Evolutionary conservation across 331 rosid species (phyloP), one percentile per base, ranked within the genome.

Genomic region (Pyracantha coccinea): DNA sequence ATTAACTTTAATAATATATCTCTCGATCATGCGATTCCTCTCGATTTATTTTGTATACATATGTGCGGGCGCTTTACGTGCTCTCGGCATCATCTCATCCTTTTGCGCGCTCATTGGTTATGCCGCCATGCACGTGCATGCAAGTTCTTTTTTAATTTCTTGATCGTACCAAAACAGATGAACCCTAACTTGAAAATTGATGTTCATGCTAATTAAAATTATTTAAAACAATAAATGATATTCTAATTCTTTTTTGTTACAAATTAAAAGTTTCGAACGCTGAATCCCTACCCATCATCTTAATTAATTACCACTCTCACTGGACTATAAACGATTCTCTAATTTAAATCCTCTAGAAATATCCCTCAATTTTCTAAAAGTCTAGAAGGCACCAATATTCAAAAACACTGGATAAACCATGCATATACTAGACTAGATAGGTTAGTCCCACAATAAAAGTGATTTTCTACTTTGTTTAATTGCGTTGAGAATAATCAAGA

Each of bases 101-200:
- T 79, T 72, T 78, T 27, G 66, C 50, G 32, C 85, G 28, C 28
- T 73, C 71, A 82, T 80, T 77, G 82, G 78, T 78, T 59, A 76
- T 75, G 69, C 68, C 78, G 68, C 65, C 84, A 78, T 82, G 78
- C 89, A 85, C 87, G 72, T 83, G 89, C 83, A 83, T 69, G 78
- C 80, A 79, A 66, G 58, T 68, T 53, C 68, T 76, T 31, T 59
- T 71, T 72, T 1, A 4, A 21, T 57, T 57, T 57, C 62, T 60
- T 25, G n/a, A 60, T 6, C 5, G n/a, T 60, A 25, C 20, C 20
- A 60, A 15, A 25, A 60, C 12, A 8, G 62, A 57, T 57, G 27
- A 57, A 21, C 35, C 35, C 33, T 57, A 57, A 14, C 57, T 52
- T 52, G 57, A 52, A 52, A 52, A 52, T 17, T 52, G 57, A 52